phyloP scores from a whole-genome alignment of 768 basidiomycete species.

The Lyophyllum shimeji region DNA sequence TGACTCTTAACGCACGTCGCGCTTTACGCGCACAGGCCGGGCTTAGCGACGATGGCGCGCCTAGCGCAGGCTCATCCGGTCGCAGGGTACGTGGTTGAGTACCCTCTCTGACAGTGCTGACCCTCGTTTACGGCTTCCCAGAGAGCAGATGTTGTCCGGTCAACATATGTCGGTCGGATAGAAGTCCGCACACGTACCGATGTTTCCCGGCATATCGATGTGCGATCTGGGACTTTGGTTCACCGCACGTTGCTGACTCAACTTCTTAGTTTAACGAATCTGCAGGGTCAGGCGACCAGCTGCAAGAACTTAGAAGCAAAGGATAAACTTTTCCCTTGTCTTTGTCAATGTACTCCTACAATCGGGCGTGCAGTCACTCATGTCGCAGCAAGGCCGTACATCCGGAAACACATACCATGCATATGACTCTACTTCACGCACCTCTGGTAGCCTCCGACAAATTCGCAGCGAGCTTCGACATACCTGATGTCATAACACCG shows the following conservation, averaged over 20 bases:
- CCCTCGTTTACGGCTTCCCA: neutral
- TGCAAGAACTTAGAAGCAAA: neutral
- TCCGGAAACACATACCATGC: too few relatives aligned
- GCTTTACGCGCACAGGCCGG: slow-evolving; percentile 16
- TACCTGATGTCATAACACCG: too few relatives aligned
- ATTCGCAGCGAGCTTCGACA: too few relatives aligned
- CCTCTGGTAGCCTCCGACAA: too few relatives aligned
- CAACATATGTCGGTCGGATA: slow-evolving; percentile 7
- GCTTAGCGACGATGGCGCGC: slow-evolving; percentile 3
- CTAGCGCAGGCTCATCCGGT: neutral
- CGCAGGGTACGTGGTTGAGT: slow-evolving; percentile 8
- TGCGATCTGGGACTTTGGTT: slow-evolving; percentile 8
- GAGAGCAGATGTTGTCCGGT: slow-evolving; percentile 20
- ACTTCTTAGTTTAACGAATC: neutral
- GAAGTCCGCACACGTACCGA: slow-evolving; percentile 26
- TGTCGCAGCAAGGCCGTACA: too few relatives aligned
- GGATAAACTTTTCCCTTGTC: neutral
- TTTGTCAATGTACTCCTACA: neutral
- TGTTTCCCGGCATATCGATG: slow-evolving; percentile 25
- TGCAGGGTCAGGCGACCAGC: neutral
- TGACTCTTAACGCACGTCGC: slow-evolving; percentile 32
- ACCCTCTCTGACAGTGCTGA: neutral
- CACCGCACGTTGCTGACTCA: neutral
- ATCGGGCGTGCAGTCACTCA: too few relatives aligned
- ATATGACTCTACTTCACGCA: too few relatives aligned